Percentiles rank a stretch among this genome's conserved stretches.
These are phyloP conservation scores for Pholiota microspora DNA, from an alignment of 768 basidiomycete species.

Conservation along the genomic window DNA sequence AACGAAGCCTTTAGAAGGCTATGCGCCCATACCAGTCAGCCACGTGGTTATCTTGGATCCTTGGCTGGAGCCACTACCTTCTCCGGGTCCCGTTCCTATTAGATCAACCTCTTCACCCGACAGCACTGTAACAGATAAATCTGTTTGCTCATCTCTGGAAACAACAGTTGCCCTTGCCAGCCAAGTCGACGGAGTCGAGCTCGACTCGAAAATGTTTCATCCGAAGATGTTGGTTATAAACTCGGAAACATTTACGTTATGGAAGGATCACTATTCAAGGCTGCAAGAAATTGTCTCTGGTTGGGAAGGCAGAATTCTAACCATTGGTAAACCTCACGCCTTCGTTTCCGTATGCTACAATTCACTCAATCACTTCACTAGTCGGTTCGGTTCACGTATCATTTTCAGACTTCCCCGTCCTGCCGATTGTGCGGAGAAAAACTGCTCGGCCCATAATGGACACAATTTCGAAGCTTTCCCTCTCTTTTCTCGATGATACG, in stretches of 20 bases:
- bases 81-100: constrained; percentile 49
- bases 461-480: constrained; percentile 33
- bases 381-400: constrained; percentile 43
- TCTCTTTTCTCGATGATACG: constrained; percentile 40
- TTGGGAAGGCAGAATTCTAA: constrained; percentile 54
- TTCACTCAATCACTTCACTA: constrained; percentile 17
- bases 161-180: constrained; percentile 4
- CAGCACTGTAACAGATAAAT: background rate
- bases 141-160: background rate
- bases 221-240: constrained; percentile 66
- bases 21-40: constrained; percentile 47
- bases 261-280: constrained; percentile 70
- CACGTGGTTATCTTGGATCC: constrained; percentile 73
- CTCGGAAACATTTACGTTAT: constrained; percentile 75
- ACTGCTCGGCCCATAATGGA: constrained; percentile 32
- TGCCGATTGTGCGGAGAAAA: constrained; percentile 38
- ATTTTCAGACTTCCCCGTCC: constrained; percentile 47
- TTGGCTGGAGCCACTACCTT: constrained; percentile 76
- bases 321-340: constrained; percentile 37
- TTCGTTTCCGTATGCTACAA: background rate
- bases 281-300: constrained; percentile 48
- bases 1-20: constrained; percentile 38
- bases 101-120: background rate
- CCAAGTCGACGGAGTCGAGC: background rate
- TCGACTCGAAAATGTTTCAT: constrained; percentile 8